Percentiles rank a stretch among this genome's conserved stretches.
Conservation (phyloP, 805 yeast genomes). For the Candida odintsovae region DNA sequence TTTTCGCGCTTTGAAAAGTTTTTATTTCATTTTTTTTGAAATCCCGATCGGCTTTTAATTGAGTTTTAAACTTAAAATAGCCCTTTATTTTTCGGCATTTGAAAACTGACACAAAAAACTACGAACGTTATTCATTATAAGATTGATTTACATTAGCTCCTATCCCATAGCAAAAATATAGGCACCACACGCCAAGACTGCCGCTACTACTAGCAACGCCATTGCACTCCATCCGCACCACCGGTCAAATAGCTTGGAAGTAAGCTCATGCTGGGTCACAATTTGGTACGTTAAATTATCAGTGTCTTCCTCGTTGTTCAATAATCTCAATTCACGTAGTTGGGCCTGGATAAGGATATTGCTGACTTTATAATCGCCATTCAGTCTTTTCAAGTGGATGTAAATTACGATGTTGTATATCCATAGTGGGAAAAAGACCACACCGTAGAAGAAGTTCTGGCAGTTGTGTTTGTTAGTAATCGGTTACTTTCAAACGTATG, state of each 20-base stretch:
- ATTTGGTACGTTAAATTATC: constrained; percentile 7
- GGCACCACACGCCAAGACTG: background rate
- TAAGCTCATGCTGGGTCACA: constrained; percentile 11
- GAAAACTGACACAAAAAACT: no score
- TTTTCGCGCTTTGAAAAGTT: no score
- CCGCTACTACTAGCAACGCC: constrained; percentile 4
- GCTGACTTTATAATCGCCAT: constrained; percentile 12
- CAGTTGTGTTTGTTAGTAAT: background rate
- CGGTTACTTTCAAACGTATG: no score
- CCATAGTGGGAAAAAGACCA: constrained; percentile 17
- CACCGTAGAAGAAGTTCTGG: constrained; percentile 23
- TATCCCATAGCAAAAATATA: no score
- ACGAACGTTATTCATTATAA: no score
- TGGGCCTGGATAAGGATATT: constrained; percentile 6
- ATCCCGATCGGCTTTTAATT: no score
- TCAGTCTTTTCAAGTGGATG: background rate
- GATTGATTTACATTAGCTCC: no score
- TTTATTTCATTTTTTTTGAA: no score
- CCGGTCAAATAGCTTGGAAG: constrained; percentile 6
- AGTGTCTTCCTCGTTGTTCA: constrained; percentile 9
- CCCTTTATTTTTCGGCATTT: no score
- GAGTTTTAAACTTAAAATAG: no score
- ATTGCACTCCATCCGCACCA: constrained; percentile 18
- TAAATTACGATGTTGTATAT: constrained; percentile 11
- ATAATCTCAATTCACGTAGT: background rate